phyloP scores from a whole-genome alignment of 805 yeast species.

The Cyberlindnera mississippiensis region DNA sequence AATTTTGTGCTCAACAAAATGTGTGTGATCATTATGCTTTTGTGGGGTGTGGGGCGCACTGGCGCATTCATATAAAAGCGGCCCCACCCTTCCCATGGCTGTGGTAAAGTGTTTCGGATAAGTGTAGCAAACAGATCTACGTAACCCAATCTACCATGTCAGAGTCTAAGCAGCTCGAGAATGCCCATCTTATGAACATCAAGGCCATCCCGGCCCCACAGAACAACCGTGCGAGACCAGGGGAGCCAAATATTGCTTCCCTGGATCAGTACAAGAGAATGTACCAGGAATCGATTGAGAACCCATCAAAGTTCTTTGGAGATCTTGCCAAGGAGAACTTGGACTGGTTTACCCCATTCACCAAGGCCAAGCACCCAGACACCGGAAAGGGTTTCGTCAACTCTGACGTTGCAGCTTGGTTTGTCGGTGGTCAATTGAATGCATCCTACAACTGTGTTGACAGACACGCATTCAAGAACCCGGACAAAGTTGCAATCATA shows the following conservation, averaged over 20 bases:
- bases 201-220: conserved; percentile 24
- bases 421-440: conserved; percentile 72
- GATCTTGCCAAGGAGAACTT: conserved; percentile 68
- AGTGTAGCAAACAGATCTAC: background rate
- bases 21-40: background rate
- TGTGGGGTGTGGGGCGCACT: background rate
- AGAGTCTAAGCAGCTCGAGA: conserved; percentile 24
- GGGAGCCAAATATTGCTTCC: conserved; percentile 20
- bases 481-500: conserved; percentile 68
- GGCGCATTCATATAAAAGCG: background rate
- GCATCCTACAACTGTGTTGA: conserved; percentile 82
- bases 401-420: conserved; percentile 64
- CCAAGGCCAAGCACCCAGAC: conserved; percentile 50
- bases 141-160: conserved; percentile 13
- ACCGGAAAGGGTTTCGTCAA: conserved; percentile 44
- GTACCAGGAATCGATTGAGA: conserved; percentile 73
- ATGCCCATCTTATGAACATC: conserved; percentile 31
- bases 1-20: background rate
- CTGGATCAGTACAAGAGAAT: conserved; percentile 66
- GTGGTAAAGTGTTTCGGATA: background rate
- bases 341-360: conserved; percentile 78
- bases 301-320: conserved; percentile 84
- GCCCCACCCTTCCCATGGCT: background rate
- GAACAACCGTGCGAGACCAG: conserved; percentile 24
- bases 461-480: conserved; percentile 69